phyloP scores from a whole-genome alignment of 805 yeast species.

The Ogataea zsoltii region DNA sequence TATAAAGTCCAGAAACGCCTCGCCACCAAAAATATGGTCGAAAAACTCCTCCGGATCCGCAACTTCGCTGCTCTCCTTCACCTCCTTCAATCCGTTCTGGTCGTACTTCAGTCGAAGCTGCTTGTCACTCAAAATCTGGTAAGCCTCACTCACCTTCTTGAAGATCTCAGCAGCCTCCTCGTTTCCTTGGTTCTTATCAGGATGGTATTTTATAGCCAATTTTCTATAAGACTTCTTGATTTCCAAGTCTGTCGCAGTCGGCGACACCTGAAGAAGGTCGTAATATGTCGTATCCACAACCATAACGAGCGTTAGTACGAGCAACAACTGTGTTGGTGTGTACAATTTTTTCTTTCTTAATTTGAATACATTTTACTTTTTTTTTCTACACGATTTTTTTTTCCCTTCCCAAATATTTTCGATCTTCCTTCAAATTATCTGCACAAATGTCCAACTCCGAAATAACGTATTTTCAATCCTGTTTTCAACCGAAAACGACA shows the following conservation, averaged over 20 bases:
- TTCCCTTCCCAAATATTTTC: constrained; percentile 6
- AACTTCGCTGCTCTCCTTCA: constrained; percentile 58
- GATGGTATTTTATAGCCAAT: constrained; percentile 86
- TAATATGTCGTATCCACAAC: constrained; percentile 86
- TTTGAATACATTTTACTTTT: no score
- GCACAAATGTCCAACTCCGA: no score
- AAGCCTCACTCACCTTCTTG: constrained; percentile 73
- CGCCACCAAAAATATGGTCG: constrained; percentile 82
- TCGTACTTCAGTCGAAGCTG: constrained; percentile 74
- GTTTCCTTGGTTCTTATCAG: constrained; percentile 95
- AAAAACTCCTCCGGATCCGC: constrained; percentile 89
- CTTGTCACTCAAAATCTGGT: constrained; percentile 77
- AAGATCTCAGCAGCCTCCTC: constrained; percentile 86
- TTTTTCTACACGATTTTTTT: constrained; percentile 1
- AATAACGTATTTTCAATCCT: background rate
- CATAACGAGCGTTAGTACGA: constrained; percentile 41
- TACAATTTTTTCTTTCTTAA: background rate
- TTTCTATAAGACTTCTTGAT: constrained; percentile 93
- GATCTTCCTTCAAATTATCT: no score
- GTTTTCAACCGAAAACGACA: no score
- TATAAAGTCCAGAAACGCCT: constrained; percentile 73
- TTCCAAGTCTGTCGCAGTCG: constrained; percentile 74
- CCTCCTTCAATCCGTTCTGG: constrained; percentile 58
- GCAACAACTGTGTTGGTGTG: no score
- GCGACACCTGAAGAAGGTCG: constrained; percentile 68